Conservation (phyloP, 106 monocot genomes). For the Dactylorhiza incarnata region DNA sequence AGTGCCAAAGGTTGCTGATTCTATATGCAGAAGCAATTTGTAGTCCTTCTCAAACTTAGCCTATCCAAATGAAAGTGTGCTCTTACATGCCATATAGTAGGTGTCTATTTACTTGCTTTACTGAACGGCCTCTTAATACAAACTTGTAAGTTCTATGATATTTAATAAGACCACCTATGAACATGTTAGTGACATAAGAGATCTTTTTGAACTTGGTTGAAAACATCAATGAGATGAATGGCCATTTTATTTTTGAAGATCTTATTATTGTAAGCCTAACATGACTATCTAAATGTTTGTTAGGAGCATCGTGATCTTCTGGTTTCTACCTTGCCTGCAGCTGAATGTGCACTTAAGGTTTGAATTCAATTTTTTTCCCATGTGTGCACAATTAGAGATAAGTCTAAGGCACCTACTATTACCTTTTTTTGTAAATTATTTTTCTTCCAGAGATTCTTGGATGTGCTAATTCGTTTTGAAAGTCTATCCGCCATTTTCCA, state of each 20-base stretch:
- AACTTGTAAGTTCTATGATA: neutral
- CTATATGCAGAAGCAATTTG: neutral
- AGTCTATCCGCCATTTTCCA: conserved; percentile 47
- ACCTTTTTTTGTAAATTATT: conserved; percentile 7
- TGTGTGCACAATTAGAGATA: neutral
- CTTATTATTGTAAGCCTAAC: neutral
- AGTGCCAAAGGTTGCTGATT: neutral
- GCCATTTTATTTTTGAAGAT: neutral
- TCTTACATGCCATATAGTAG: neutral
- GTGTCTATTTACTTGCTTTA: neutral
- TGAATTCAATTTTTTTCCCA: neutral
- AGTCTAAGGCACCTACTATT: conserved; percentile 1
- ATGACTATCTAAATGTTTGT: neutral
- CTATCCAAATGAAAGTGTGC: neutral
- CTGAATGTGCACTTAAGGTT: conserved; percentile 73
- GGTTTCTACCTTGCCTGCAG: conserved; percentile 63
- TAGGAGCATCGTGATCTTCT: conserved; percentile 99
- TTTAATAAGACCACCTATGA: neutral
- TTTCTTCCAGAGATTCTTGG: conserved; percentile 69
- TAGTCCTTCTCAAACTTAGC: neutral
- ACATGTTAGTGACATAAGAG: neutral
- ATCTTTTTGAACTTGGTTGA: neutral
- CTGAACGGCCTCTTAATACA: neutral
- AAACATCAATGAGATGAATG: neutral
- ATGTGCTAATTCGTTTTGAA: conserved; percentile 72